Evolutionary conservation across 2,329 filamentous ascomycete species (phyloP).

Genomic region (Diaporthe ampelina): DNA sequence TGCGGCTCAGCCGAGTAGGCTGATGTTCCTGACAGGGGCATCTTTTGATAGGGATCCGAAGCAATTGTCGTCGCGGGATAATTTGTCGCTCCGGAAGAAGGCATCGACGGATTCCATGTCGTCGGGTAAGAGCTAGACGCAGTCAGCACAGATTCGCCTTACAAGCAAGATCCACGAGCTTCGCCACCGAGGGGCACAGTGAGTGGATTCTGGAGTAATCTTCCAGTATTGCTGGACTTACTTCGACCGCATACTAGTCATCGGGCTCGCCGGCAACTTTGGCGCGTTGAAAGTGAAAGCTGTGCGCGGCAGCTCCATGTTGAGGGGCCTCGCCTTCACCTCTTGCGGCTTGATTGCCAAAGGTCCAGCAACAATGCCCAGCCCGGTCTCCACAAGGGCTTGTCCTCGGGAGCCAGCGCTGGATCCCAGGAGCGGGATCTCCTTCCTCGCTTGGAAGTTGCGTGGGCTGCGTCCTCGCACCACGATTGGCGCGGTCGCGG

Average conservation of each 20-base stretch:
- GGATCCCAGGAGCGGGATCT: slow-evolving; percentile 85
- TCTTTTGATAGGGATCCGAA: slow-evolving; percentile 66
- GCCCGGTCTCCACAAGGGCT: slow-evolving; percentile 73
- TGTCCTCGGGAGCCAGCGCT: slow-evolving; percentile 85
- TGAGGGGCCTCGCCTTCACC: slow-evolving; percentile 64
- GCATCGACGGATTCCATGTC: slow-evolving; percentile 67
- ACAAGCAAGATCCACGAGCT: neutral
- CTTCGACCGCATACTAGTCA: slow-evolving; percentile 69
- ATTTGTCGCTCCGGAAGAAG: slow-evolving; percentile 59
- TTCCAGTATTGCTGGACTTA: slow-evolving; percentile 55
- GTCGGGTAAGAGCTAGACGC: slow-evolving; percentile 66
- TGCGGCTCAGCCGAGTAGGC: slow-evolving; percentile 66
- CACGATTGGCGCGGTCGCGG: slow-evolving; percentile 90
- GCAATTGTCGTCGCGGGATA: slow-evolving; percentile 67
- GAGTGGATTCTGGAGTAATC: neutral
- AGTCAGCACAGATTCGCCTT: slow-evolving; percentile 46
- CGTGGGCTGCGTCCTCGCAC: slow-evolving; percentile 92
- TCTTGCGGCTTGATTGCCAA: slow-evolving; percentile 69
- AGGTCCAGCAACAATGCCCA: slow-evolving; percentile 72
- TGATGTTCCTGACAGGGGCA: slow-evolving; percentile 63
- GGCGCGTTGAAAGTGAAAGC: slow-evolving; percentile 71
- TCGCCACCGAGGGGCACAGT: neutral
- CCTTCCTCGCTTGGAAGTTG: slow-evolving; percentile 95
- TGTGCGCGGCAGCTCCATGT: slow-evolving; percentile 69
- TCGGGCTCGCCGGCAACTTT: slow-evolving; percentile 67